Percentiles rank a stretch among this genome's conserved stretches.
Evolutionary conservation across 2,329 filamentous ascomycete genomes (phyloP).

Genomic region (Emydomyces testavorans): DNA sequence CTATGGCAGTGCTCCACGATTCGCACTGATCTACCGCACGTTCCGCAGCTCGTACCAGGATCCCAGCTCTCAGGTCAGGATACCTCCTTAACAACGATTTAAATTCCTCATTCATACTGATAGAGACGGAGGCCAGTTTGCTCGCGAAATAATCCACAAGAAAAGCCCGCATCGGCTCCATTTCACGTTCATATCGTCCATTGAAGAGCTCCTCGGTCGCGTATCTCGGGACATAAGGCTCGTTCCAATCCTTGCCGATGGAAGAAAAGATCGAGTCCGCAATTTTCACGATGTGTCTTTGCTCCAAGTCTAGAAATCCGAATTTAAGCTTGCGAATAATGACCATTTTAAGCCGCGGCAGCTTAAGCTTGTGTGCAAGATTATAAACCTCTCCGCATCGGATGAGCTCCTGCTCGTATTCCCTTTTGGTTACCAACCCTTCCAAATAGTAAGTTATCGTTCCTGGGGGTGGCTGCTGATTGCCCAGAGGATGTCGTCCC

Average conservation of each 20-base stretch:
- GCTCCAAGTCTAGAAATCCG: not conserved
- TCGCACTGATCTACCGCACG: not conserved
- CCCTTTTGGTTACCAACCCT: constrained; percentile 4
- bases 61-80: constrained; percentile 2
- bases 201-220: not conserved
- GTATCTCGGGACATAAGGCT: not conserved
- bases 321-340: constrained; percentile 6
- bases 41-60: constrained; percentile 1
- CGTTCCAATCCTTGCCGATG: not conserved
- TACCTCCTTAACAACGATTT: not conserved
- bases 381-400: constrained; percentile 8
- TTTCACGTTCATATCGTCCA: constrained; percentile 3
- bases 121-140: not conserved
- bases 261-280: constrained; percentile 5
- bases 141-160: constrained; percentile 10
- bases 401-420: constrained; percentile 5
- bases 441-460: constrained; percentile 8
- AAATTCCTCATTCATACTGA: not conserved
- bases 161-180: constrained; percentile 9
- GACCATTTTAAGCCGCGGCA: constrained; percentile 7
- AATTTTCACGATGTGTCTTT: not conserved
- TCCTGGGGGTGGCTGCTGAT: not conserved
- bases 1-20: not conserved
- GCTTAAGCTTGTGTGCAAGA: constrained; percentile 5
- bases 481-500: not conserved